Evolutionary conservation across 2,329 filamentous ascomycete species (phyloP).

Genomic region (Cladorrhinum sp.): DNA sequence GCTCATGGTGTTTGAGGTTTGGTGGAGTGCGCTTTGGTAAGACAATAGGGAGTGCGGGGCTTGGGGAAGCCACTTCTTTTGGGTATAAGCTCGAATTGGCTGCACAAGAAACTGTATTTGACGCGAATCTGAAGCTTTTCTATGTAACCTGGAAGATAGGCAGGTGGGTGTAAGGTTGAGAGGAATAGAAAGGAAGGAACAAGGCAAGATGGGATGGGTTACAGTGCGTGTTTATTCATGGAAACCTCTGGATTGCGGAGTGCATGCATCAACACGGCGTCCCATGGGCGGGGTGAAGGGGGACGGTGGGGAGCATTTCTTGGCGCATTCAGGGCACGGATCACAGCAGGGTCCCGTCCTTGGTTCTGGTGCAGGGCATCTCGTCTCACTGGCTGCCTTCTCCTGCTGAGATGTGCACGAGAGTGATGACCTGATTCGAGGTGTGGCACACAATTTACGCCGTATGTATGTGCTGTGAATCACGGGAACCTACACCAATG

Average conservation of each 20-base stretch:
- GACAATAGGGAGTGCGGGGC: no score
- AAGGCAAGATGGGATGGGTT: conserved; percentile 6
- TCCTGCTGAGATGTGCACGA: conserved; percentile 3
- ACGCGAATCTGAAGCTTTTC: no score
- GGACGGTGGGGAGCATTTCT: not conserved
- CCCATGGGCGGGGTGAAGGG: conserved; percentile 15
- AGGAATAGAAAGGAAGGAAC: not conserved
- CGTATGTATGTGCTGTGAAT: conserved; percentile 14
- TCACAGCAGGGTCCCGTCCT: conserved; percentile 1
- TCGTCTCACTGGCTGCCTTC: not conserved
- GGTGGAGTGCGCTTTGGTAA: not conserved
- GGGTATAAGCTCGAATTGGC: no score
- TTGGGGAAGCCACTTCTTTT: not conserved
- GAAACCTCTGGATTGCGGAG: conserved; percentile 20
- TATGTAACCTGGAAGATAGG: not conserved
- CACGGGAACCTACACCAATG: conserved; percentile 18
- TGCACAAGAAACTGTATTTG: no score
- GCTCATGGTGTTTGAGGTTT: conserved; percentile 1
- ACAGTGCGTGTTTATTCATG: conserved; percentile 11
- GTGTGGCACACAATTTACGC: conserved; percentile 23
- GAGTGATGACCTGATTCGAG: conserved; percentile 8
- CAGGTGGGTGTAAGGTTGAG: not conserved
- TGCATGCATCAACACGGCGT: conserved; percentile 8
- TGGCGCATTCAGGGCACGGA: not conserved
- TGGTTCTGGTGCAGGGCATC: not conserved